Evolutionary conservation across 1,139 yeast species (phyloP).

Genomic region (Saccharomyces hybrid): DNA sequence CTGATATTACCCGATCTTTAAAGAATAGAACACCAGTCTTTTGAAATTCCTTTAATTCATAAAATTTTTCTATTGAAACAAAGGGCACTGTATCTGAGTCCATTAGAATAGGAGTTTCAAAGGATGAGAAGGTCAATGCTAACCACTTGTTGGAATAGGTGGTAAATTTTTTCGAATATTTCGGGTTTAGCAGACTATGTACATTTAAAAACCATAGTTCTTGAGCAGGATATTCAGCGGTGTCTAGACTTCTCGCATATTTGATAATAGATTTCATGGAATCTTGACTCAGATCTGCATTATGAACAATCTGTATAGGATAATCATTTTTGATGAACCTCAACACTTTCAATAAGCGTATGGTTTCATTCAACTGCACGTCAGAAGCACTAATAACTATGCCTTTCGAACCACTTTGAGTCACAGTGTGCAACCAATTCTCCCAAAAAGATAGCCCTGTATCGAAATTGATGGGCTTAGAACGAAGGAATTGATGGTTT

Average conservation of each 20-base stretch:
- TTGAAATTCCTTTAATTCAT: constrained; percentile 32
- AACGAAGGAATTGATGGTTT: not conserved
- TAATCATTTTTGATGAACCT: not conserved
- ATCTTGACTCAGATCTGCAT: not conserved
- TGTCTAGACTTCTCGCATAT: not conserved
- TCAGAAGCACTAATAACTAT: constrained; percentile 1
- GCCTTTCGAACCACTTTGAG: not conserved
- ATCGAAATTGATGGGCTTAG: not conserved
- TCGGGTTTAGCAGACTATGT: not conserved
- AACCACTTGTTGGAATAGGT: constrained; percentile 41
- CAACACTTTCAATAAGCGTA: not conserved
- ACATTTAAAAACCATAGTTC: not conserved
- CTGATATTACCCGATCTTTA: constrained; percentile 35
- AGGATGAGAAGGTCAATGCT: constrained; percentile 42
- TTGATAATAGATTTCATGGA: not conserved
- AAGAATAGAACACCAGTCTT: constrained; percentile 37
- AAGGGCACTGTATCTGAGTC: constrained; percentile 51
- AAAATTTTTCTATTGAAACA: constrained; percentile 12
- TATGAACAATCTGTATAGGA: constrained; percentile 2
- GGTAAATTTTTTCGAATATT: not conserved
- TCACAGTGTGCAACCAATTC: not conserved
- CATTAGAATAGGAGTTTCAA: constrained; percentile 40
- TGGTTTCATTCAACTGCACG: not conserved
- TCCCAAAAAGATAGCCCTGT: not conserved
- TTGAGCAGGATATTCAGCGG: not conserved